Base-by-base conservation (phyloP, 495 filamentous ascomycete species). In the Saxispiralis lemnorum region DNA sequence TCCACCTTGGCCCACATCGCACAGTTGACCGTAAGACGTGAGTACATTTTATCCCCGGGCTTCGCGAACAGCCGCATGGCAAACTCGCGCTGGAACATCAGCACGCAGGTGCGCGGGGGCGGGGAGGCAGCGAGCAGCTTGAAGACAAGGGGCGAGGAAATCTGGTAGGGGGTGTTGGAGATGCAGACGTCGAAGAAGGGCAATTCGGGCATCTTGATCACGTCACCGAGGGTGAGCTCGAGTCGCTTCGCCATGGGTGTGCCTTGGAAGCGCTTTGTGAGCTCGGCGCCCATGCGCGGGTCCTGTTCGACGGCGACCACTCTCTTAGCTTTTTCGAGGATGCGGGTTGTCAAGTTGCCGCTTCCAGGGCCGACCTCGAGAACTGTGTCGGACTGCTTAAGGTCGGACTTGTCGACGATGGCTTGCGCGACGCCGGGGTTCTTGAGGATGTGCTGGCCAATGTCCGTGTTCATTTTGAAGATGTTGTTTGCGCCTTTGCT, bases 91-190 rank as follows among this genome's bases (percentile, higher is more conserved):
- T 81, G 82, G 51, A 81, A 87, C 84, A 94, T 93, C 60, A 95
- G 81, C 41, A 94, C 70, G 50, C 79, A 85, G 42, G 70, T 69
- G 2, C 88, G 67, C 6, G 81, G 81, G 0, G 83, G 72, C 0
- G 83, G 83, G 39, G 75, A 75, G 38, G 81, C 72, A 18, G 81
- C 69, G 20, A 96, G 73, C 38, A 95, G 78, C 59, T 94, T 93
- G 70, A 94, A 84, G 39, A 86, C 83, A 13, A 96, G 70, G 11
- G 88, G 88, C 38, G 77, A 83, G 7, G 82, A 92, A 47, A 96
- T 96, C 66, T 92, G 81, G 61, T 96, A 96, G 1, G 88, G 87
- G 10, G 89, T 95, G 57, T 95, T 95, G 55, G 73, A 79, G 44
- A 96, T 93, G 61, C 83, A 84, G 50, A 89, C 83, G 63, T 92